Conservation (phyloP, 2,329 filamentous ascomycete species). For the Lizonia empirigonia region DNA sequence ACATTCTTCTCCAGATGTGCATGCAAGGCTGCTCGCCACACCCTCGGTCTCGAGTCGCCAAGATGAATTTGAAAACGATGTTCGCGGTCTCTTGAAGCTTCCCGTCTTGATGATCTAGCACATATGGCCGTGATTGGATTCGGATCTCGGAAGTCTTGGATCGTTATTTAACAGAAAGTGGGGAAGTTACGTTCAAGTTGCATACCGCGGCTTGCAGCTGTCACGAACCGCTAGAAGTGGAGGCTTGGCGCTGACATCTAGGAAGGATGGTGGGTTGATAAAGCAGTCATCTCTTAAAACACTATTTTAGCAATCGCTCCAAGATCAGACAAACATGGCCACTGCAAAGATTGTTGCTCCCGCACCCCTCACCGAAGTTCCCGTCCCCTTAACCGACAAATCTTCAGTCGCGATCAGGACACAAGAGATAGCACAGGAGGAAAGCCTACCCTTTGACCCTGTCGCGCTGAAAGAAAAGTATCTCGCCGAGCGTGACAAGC, state of each 20-base stretch:
- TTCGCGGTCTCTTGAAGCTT: background rate
- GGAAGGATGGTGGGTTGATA: background rate
- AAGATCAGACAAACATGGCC: constrained; percentile 10
- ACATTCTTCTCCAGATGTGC: constrained; percentile 9
- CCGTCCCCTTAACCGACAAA: constrained; percentile 23
- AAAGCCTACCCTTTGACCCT: constrained; percentile 33
- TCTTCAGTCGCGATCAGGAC: constrained; percentile 23
- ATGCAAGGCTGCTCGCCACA: constrained; percentile 1
- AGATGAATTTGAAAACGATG: too few relatives aligned
- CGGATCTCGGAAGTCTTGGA: background rate
- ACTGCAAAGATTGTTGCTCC: constrained; percentile 19
- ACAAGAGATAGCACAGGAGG: constrained; percentile 19
- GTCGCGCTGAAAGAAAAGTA: constrained; percentile 36
- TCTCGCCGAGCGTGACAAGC: constrained; percentile 36
- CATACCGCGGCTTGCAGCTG: background rate
- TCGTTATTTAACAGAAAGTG: background rate
- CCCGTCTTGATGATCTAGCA: background rate
- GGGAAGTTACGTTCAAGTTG: background rate
- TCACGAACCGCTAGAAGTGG: background rate
- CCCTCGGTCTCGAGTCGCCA: constrained; percentile 6
- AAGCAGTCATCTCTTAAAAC: too few relatives aligned
- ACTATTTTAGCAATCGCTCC: background rate
- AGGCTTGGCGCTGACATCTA: background rate
- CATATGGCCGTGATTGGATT: background rate
- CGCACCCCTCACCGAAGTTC: constrained; percentile 24